Base-by-base conservation (phyloP, 2,329 filamentous ascomycete genomes). In the Fusarium coicis region DNA sequence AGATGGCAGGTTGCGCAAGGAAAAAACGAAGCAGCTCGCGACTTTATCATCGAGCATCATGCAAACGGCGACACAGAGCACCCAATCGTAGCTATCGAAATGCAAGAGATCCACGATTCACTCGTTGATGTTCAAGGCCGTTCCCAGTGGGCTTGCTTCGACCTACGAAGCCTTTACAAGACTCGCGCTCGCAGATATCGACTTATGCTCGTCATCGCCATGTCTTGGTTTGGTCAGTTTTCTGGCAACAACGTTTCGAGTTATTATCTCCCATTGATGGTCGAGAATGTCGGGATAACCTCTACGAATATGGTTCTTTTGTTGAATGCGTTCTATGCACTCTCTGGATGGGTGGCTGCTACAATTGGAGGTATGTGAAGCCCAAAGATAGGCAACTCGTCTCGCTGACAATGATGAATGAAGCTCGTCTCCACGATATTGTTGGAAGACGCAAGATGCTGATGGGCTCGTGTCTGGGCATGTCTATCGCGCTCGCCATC, bases 331-430 rank as follows among this genome's bases (percentile, higher is more conserved):
- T 50, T 50, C n/a, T 50, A 50, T 10, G 47, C 47, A 10, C 16
- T 50, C 1, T 50, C 47, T 0, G 47, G 47, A 19, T 50, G 47
- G 47, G 47, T 50, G 0, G 47, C 47, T 19, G 47, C 47, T 19
- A 50, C 47, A 15, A 50, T 50, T 50, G 47, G 47, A 50, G 47
- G 47, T 34, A 50, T 5, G 47, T 50, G 7, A 34, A 7, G 2
- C 4, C 2, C 3, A 9, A 2, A 32, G 34, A 23, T 1, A 1
- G 11, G 8, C 2, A 14, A 19, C 16, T 14, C 10, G 7, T 14
- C 1, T 2, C 2, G 15, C 47, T 50, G 3, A 50, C 47, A 2
- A 1, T 4, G 0, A 10, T n/a, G 21, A 3, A 34, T 23, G 15
- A 9, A 50, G 47, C 47, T 34, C 47, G 47, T 15, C 47, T 50